phyloP scores from a whole-genome alignment of 768 basidiomycete species.

The Aureoboletus auriporus region DNA sequence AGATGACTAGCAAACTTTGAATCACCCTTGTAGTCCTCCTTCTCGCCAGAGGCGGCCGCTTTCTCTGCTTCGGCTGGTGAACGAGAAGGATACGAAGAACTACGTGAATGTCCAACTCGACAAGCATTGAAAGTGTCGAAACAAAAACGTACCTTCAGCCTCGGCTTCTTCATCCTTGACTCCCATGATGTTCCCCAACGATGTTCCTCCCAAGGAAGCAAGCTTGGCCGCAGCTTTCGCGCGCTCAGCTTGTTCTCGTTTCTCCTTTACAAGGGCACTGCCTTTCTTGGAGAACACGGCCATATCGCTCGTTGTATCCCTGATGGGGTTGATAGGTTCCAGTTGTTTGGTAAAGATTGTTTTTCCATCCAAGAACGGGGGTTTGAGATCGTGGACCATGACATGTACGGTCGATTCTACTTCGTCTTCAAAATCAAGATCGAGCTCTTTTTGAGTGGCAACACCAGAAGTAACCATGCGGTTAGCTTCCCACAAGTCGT shows the following conservation, averaged over 20 bases:
- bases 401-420: conserved; percentile 96
- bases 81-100: conserved; percentile 35
- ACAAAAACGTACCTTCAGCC: conserved; percentile 70
- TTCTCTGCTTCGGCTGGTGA: conserved; percentile 49
- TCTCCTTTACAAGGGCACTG: conserved; percentile 90
- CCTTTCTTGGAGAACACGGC: conserved; percentile 97
- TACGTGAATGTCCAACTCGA: conserved; percentile 81
- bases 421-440: conserved; percentile 95
- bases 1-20: conserved; percentile 97
- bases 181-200: conserved; percentile 97
- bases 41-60: conserved; percentile 45
- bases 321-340: conserved; percentile 95
- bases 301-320: conserved; percentile 91
- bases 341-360: conserved; percentile 95
- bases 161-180: conserved; percentile 93
- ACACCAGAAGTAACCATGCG: conserved; percentile 97
- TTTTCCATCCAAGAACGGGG: conserved; percentile 95
- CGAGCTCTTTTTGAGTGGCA: conserved; percentile 79
- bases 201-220: conserved; percentile 86
- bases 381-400: conserved; percentile 95
- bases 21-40: conserved; percentile 83
- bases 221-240: conserved; percentile 96
- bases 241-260: conserved; percentile 93
- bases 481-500: conserved; percentile 98
- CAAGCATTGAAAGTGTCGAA: conserved; percentile 22